Conservation (phyloP, 2,329 filamentous ascomycete species). For the Penicillium sp. region DNA sequence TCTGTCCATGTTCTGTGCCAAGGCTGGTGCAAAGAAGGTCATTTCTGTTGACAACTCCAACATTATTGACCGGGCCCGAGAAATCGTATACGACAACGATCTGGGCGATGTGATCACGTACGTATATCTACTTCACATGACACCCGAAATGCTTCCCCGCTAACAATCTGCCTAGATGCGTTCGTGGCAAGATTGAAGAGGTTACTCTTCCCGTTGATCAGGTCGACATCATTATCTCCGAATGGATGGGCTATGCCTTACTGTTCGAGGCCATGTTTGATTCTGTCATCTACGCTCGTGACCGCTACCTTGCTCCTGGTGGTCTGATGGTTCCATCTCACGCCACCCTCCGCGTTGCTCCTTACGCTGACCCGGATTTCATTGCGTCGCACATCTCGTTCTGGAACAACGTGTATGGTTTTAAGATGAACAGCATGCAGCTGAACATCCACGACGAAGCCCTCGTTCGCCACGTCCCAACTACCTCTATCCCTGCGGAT, state of each 20-base stretch:
- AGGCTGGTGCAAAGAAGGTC: slow-evolving; percentile 81
- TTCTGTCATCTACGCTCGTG: slow-evolving; percentile 83
- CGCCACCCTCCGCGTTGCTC: slow-evolving; percentile 78
- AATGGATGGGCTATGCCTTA: slow-evolving; percentile 97
- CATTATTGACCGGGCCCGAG: slow-evolving; percentile 82
- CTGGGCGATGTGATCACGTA: slow-evolving; percentile 71
- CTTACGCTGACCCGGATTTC: slow-evolving; percentile 75
- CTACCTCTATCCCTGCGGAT: slow-evolving; percentile 54
- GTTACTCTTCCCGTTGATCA: slow-evolving; percentile 73
- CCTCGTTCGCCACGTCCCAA: slow-evolving; percentile 70
- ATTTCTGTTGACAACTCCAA: slow-evolving; percentile 90
- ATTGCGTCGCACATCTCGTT: slow-evolving; percentile 76
- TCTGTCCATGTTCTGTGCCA: slow-evolving; percentile 90
- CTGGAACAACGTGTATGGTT: slow-evolving; percentile 93
- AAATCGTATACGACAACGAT: slow-evolving; percentile 81
- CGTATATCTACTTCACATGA: slow-evolving; percentile 4
- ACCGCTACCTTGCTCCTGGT: slow-evolving; percentile 77
- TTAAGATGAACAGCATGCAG: slow-evolving; percentile 91
- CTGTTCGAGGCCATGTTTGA: slow-evolving; percentile 96
- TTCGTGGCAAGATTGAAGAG: slow-evolving; percentile 87
- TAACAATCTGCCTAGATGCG: slow-evolving; percentile 50
- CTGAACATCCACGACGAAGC: slow-evolving; percentile 77
- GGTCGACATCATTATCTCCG: slow-evolving; percentile 92
- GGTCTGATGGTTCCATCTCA: slow-evolving; percentile 87
- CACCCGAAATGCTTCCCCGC: neutral